These are phyloP conservation scores for Aureobasidium sp. DNA, from an alignment of 2,329 filamentous ascomycete species.

Conservation along the genomic window DNA sequence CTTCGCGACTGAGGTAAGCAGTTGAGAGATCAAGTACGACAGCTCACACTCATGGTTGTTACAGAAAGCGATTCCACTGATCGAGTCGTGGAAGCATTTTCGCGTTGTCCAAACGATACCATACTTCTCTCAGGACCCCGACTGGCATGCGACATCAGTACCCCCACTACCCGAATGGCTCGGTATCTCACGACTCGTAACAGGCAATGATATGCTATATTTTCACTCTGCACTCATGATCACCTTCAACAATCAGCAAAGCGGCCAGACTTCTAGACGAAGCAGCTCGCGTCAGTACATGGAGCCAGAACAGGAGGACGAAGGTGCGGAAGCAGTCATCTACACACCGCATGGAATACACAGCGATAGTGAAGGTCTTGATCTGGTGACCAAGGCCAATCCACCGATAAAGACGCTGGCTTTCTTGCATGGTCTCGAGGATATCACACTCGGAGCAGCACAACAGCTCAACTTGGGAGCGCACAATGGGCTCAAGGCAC, in stretches of 20 bases:
- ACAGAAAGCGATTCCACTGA: constrained; percentile 49
- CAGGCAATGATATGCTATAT: constrained; percentile 49
- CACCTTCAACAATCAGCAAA: constrained; percentile 38
- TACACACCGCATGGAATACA: constrained; percentile 60
- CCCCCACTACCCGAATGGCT: constrained; percentile 52
- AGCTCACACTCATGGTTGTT: background rate
- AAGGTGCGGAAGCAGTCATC: constrained; percentile 49
- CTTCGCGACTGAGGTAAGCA: constrained; percentile 46
- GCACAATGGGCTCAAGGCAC: constrained; percentile 53
- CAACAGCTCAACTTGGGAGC: constrained; percentile 60
- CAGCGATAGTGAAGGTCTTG: constrained; percentile 36
- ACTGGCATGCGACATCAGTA: constrained; percentile 42
- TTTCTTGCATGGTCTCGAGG: constrained; percentile 58
- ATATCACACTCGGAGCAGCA: constrained; percentile 44
- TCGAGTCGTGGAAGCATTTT: constrained; percentile 55
- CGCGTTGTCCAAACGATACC: constrained; percentile 46
- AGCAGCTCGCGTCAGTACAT: constrained; percentile 22
- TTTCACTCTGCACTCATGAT: constrained; percentile 58
- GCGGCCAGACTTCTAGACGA: constrained; percentile 22
- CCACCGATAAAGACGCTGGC: constrained; percentile 49
- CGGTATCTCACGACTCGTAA: constrained; percentile 52
- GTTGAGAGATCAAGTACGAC: background rate
- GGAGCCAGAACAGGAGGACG: constrained; percentile 23
- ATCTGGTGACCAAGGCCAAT: constrained; percentile 35
- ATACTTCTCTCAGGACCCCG: constrained; percentile 35